These are phyloP conservation scores for Podaxis carcinomalis DNA, from an alignment of 768 basidiomycete species.

Conservation along the genomic window DNA sequence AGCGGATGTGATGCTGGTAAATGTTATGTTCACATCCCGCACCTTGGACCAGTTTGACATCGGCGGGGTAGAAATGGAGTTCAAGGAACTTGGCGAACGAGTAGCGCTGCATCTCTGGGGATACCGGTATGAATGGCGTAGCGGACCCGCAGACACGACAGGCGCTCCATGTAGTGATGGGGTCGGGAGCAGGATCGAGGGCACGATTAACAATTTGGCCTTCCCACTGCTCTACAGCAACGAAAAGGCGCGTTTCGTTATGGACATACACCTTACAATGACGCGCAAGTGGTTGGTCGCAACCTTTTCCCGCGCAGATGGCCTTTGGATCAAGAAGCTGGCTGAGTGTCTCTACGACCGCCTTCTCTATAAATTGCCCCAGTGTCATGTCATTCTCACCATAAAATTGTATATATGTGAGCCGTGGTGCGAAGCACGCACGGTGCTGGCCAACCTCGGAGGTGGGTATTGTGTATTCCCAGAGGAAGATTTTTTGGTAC, in stretches of 20 bases:
- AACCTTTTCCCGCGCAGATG: conserved; percentile 79
- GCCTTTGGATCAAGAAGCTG: conserved; percentile 73
- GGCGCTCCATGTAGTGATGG: conserved; percentile 87
- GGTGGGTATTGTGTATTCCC: conserved; percentile 76
- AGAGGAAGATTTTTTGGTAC: conserved; percentile 83
- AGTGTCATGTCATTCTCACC: conserved; percentile 90
- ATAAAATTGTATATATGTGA: conserved; percentile 83
- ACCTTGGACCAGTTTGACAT: conserved; percentile 79
- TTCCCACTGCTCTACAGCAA: conserved; percentile 89
- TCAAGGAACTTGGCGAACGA: conserved; percentile 97
- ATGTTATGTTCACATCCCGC: conserved; percentile 94
- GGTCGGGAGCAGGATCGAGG: conserved; percentile 58
- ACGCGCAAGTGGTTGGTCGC: conserved; percentile 72
- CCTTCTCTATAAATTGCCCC: conserved; percentile 87
- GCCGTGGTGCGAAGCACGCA: conserved; percentile 70
- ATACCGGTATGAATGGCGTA: conserved; percentile 85
- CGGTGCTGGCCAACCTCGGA: conserved; percentile 63
- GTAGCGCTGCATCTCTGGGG: conserved; percentile 88
- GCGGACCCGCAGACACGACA: conserved; percentile 77
- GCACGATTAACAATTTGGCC: conserved; percentile 63
- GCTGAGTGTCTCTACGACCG: conserved; percentile 61
- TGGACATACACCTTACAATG: conserved; percentile 94
- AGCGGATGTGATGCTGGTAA: conserved; percentile 88
- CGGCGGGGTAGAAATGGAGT: conserved; percentile 90
- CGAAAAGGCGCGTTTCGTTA: conserved; percentile 74